Conservation (phyloP, 768 basidiomycete genomes). For the Suillus fuscotomentosus region DNA sequence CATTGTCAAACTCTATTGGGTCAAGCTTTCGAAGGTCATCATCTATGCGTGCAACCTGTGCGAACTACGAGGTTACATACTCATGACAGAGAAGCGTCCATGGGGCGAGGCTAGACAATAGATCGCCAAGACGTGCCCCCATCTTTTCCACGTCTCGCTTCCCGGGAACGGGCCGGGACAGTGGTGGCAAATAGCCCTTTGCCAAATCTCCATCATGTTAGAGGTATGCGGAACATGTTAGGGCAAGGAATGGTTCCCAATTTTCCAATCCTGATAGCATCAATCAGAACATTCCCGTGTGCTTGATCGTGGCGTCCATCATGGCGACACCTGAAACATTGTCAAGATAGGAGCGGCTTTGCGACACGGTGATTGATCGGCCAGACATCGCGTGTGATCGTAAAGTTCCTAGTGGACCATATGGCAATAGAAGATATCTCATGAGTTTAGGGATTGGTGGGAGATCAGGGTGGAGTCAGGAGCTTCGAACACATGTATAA, state of each 20-base stretch:
- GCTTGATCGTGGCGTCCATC: conserved; percentile 1
- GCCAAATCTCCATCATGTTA: background rate
- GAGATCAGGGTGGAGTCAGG: background rate
- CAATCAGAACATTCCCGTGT: conserved; percentile 3
- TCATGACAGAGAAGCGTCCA: background rate
- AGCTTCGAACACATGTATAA: background rate
- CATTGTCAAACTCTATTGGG: conserved; percentile 2
- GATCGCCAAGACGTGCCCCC: background rate
- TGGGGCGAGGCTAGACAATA: background rate
- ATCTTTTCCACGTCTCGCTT: background rate
- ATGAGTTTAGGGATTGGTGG: background rate
- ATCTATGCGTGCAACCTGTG: background rate
- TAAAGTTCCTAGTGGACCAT: background rate
- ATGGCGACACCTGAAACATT: background rate
- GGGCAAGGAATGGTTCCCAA: background rate
- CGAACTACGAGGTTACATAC: background rate
- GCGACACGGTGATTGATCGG: background rate
- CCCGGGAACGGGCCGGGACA: background rate
- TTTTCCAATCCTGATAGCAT: background rate
- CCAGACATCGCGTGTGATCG: background rate
- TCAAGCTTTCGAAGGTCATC: conserved; percentile 2
- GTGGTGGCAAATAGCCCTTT: background rate
- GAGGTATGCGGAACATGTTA: background rate
- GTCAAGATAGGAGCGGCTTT: background rate
- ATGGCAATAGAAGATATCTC: background rate